Conservation (phyloP, 2,329 filamentous ascomycete species). For the Periconia sp. region DNA sequence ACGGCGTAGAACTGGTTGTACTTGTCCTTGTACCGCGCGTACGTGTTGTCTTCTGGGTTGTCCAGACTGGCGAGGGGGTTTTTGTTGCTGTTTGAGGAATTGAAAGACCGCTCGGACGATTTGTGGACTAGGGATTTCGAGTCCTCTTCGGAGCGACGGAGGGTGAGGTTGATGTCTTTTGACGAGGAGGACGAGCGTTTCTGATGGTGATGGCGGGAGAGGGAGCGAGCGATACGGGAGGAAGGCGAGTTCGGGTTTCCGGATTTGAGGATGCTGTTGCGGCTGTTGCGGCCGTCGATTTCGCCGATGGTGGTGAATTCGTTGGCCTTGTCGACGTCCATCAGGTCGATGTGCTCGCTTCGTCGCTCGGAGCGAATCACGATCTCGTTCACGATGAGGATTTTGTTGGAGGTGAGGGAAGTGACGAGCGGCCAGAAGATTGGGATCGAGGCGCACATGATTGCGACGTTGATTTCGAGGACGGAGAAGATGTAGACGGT, state of each 20-base stretch:
- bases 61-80: background rate
- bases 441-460: slow-evolving; percentile 40
- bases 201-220: slow-evolving; percentile 4
- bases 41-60: background rate
- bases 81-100: background rate
- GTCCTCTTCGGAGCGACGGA: slow-evolving; percentile 23
- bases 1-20: slow-evolving; percentile 17
- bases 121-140: slow-evolving; percentile 12
- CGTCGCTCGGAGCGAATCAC: slow-evolving; percentile 33
- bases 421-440: slow-evolving; percentile 43
- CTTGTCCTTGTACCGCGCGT: slow-evolving; percentile 13
- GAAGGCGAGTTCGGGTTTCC: background rate
- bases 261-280: slow-evolving; percentile 15
- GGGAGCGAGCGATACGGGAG: slow-evolving; percentile 1
- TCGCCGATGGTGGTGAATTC: slow-evolving; percentile 3
- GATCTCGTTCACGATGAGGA: slow-evolving; percentile 44
- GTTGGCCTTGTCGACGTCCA: slow-evolving; percentile 13
- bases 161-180: slow-evolving; percentile 12
- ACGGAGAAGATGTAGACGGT: slow-evolving; percentile 37
- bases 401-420: slow-evolving; percentile 34
- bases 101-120: slow-evolving; percentile 3
- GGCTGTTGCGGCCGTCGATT: slow-evolving; percentile 6
- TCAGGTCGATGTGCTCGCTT: slow-evolving; percentile 20
- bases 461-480: slow-evolving; percentile 43
- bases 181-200: slow-evolving; percentile 15